Percentiles rank a stretch among this genome's conserved stretches.
These are phyloP conservation scores for Cajanus cajan DNA, from an alignment of 306 rosid species.

Conservation along the genomic window DNA sequence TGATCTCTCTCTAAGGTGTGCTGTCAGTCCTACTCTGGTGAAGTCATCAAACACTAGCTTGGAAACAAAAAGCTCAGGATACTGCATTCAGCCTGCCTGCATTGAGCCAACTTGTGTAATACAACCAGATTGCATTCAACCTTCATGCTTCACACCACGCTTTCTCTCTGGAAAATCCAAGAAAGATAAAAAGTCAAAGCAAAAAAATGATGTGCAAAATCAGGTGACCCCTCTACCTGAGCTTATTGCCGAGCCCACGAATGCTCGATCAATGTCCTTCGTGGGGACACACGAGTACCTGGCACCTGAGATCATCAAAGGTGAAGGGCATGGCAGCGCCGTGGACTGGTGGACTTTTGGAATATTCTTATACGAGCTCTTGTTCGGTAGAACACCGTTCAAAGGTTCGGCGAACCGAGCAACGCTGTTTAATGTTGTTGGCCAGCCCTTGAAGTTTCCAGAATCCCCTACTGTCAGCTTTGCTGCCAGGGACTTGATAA, in stretches of 20 bases:
- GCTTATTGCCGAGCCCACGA: conserved; percentile 87
- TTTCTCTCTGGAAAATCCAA: conserved; percentile 59
- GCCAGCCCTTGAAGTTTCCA: conserved; percentile 90
- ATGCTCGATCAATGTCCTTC: conserved; percentile 92
- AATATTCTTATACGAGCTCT: conserved; percentile 87
- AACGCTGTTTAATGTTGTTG: conserved; percentile 90
- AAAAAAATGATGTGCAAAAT: conserved; percentile 59
- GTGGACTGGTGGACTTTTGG: conserved; percentile 99
- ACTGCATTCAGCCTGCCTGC: conserved; percentile 82
- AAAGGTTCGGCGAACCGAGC: conserved; percentile 84
- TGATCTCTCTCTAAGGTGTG: conserved; percentile 89
- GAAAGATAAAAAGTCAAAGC: conserved; percentile 61
- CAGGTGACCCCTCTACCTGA: conserved; percentile 84
- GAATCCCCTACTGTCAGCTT: conserved; percentile 89
- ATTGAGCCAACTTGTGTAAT: conserved; percentile 79
- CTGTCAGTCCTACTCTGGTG: conserved; percentile 83
- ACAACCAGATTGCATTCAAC: conserved; percentile 83
- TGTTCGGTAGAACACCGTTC: conserved; percentile 94
- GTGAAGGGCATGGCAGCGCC: conserved; percentile 99
- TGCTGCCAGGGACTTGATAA: conserved; percentile 92
- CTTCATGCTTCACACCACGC: conserved; percentile 73
- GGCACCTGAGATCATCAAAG: conserved; percentile 93
- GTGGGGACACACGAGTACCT: conserved; percentile 97
- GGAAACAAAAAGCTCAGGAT: conserved; percentile 66
- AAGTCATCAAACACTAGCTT: conserved; percentile 51